phyloP scores from a whole-genome alignment of 2,329 filamentous ascomycete species.

The Cadophora luteo-olivacea region DNA sequence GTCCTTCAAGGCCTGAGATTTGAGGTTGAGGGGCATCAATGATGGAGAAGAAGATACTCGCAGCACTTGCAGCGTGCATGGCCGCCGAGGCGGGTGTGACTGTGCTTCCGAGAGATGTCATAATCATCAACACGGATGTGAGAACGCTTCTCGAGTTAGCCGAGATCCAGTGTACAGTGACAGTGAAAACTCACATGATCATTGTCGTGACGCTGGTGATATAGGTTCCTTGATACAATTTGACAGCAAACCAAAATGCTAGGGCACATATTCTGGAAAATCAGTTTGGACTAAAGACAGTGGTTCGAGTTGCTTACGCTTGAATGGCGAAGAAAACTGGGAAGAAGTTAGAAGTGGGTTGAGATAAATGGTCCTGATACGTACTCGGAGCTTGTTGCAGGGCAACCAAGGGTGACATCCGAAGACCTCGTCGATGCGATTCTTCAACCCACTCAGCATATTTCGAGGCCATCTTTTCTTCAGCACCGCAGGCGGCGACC shows the following conservation, averaged over 20 bases:
- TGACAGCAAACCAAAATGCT: slow-evolving; percentile 69
- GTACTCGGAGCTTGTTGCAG: slow-evolving; percentile 56
- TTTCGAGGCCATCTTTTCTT: slow-evolving; percentile 57
- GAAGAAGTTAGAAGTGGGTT: background rate
- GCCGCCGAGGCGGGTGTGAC: slow-evolving; percentile 52
- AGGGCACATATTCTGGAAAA: slow-evolving; percentile 56
- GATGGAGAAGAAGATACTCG: slow-evolving; percentile 47
- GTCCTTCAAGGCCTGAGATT: slow-evolving; percentile 50
- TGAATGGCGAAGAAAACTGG: slow-evolving; percentile 48
- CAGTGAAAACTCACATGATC: slow-evolving; percentile 54
- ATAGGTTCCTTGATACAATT: slow-evolving; percentile 52
- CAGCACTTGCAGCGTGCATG: slow-evolving; percentile 48
- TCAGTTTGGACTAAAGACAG: slow-evolving; percentile 26
- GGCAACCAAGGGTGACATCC: slow-evolving; percentile 57
- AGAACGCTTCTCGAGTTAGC: slow-evolving; percentile 21
- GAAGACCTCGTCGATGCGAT: slow-evolving; percentile 56
- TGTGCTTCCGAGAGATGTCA: slow-evolving; percentile 54
- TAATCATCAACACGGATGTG: slow-evolving; percentile 27
- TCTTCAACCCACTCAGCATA: slow-evolving; percentile 62
- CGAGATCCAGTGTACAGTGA: background rate
- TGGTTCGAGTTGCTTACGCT: slow-evolving; percentile 24
- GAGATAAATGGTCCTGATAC: slow-evolving; percentile 45
- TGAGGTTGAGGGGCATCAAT: slow-evolving; percentile 48
- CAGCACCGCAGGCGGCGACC: slow-evolving; percentile 67
- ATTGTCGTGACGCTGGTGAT: slow-evolving; percentile 59